These are phyloP conservation scores for Yamadazyma akitaensis DNA, from an alignment of 805 yeast species.

Conservation along the genomic window DNA sequence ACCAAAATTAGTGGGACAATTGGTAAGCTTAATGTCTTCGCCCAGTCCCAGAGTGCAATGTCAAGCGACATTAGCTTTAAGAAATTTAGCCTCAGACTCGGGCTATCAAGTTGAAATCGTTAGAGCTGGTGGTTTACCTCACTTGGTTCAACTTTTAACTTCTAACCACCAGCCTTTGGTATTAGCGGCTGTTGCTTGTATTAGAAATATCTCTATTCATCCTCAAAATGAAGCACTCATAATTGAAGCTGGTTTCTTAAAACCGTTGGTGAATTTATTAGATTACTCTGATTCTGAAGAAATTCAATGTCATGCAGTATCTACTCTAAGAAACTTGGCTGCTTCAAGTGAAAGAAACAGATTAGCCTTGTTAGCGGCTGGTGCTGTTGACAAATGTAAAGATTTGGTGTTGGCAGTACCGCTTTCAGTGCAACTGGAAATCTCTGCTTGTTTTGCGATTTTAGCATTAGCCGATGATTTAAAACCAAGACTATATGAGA, in stretches of 20 bases:
- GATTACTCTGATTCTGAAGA: conserved; percentile 89
- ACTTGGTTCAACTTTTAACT: conserved; percentile 83
- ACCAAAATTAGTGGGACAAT: conserved; percentile 83
- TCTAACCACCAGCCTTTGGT: conserved; percentile 89
- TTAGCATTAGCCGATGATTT: conserved; percentile 94
- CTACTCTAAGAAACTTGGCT: conserved; percentile 92
- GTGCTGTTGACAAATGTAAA: conserved; percentile 91
- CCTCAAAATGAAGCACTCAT: conserved; percentile 94
- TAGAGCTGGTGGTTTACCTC: conserved; percentile 92
- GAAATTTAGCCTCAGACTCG: conserved; percentile 95
- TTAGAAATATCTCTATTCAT: conserved; percentile 93
- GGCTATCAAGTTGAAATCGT: conserved; percentile 95
- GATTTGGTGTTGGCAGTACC: conserved; percentile 82
- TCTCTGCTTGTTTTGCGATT: conserved; percentile 95
- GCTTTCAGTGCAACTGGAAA: conserved; percentile 92
- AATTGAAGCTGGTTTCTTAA: conserved; percentile 93
- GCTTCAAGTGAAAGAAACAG: conserved; percentile 93
- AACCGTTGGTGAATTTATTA: conserved; percentile 82
- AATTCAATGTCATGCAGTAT: conserved; percentile 97
- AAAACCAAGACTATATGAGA: conserved; percentile 75
- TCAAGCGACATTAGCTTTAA: conserved; percentile 93
- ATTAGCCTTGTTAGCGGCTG: conserved; percentile 87
- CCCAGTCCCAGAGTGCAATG: conserved; percentile 94
- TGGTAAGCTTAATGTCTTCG: conserved; percentile 89
- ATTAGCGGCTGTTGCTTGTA: conserved; percentile 96